Percentiles rank a stretch among this genome's conserved stretches.
Conservation (phyloP, 2,329 filamentous ascomycete species). For the Colletotrichum musae region DNA sequence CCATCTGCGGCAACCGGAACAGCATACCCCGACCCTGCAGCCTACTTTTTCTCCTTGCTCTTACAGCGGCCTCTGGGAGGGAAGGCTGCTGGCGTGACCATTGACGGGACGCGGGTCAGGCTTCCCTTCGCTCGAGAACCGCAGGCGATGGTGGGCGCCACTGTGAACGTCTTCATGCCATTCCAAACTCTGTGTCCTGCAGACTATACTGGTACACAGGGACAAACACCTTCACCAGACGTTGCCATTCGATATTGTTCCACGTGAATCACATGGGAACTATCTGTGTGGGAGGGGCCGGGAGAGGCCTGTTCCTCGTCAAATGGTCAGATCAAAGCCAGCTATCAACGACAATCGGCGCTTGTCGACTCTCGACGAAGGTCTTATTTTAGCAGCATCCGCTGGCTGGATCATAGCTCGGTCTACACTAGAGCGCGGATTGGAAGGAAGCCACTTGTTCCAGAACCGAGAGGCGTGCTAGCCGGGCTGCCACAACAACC, state of each 20-base stretch:
- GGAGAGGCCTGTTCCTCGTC: no score
- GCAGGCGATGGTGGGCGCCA: slow-evolving; percentile 3
- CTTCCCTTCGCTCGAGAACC: slow-evolving; percentile 14
- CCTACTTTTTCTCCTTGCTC: no score
- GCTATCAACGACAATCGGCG: background rate
- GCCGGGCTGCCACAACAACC: slow-evolving; percentile 6
- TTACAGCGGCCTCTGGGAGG: no score
- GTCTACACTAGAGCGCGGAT: slow-evolving; percentile 16
- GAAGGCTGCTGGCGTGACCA: no score
- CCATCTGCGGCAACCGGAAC: slow-evolving; percentile 9
- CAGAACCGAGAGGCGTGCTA: background rate
- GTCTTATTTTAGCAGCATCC: slow-evolving; percentile 25
- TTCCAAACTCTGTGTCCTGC: slow-evolving; percentile 12
- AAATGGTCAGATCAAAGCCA: no score
- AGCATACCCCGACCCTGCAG: slow-evolving; percentile 9
- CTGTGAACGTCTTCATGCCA: slow-evolving; percentile 4
- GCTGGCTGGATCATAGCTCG: slow-evolving; percentile 2
- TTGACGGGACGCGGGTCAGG: background rate
- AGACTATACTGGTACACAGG: background rate
- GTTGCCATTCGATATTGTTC: no score
- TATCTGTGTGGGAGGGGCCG: background rate
- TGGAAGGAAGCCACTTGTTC: slow-evolving; percentile 12
- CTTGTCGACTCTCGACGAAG: background rate
- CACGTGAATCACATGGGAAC: no score
- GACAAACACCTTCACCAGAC: background rate